phyloP scores from a whole-genome alignment of 495 filamentous ascomycete species.

The Parachaetomium inaequale region DNA sequence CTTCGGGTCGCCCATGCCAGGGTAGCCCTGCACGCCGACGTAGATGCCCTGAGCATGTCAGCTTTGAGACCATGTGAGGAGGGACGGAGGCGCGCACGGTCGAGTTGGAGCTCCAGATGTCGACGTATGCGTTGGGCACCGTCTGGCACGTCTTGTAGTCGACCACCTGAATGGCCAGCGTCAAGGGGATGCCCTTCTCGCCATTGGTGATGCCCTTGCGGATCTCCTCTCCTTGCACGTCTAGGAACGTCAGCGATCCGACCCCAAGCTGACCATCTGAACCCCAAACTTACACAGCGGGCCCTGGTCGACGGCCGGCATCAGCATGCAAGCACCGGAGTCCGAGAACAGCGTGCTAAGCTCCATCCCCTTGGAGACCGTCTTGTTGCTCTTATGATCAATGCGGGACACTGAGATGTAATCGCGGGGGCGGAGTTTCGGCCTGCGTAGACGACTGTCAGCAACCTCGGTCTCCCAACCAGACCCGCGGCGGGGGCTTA shows the following conservation, averaged over 20 bases:
- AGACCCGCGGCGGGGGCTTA: no score
- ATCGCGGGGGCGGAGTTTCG: slow-evolving; percentile 26
- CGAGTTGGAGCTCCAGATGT: slow-evolving; percentile 53
- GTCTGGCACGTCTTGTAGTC: slow-evolving; percentile 58
- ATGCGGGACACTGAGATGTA: slow-evolving; percentile 32
- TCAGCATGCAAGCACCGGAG: slow-evolving; percentile 54
- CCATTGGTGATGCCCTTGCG: slow-evolving; percentile 52
- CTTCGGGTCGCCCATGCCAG: slow-evolving; percentile 46
- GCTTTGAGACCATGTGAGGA: neutral
- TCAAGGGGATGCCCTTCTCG: slow-evolving; percentile 55
- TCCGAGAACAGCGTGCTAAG: slow-evolving; percentile 50
- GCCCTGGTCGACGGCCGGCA: slow-evolving; percentile 54
- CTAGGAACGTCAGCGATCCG: slow-evolving; percentile 20
- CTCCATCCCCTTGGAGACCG: slow-evolving; percentile 47
- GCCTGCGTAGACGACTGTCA: slow-evolving; percentile 13
- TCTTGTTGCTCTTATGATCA: slow-evolving; percentile 57
- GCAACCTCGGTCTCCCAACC: neutral
- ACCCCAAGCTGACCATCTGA: neutral
- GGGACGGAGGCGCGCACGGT: slow-evolving; percentile 30
- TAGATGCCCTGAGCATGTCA: slow-evolving; percentile 49
- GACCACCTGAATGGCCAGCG: slow-evolving; percentile 59
- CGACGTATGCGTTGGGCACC: slow-evolving; percentile 55
- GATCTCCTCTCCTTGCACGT: slow-evolving; percentile 44
- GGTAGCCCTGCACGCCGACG: slow-evolving; percentile 50
- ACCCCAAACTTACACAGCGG: slow-evolving; percentile 47